A percentile compares a stretch with the other conserved stretches of the same genome.
These are phyloP conservation scores for Chaetomium fimeti DNA, from an alignment of 495 filamentous ascomycete species.

Conservation along the genomic window DNA sequence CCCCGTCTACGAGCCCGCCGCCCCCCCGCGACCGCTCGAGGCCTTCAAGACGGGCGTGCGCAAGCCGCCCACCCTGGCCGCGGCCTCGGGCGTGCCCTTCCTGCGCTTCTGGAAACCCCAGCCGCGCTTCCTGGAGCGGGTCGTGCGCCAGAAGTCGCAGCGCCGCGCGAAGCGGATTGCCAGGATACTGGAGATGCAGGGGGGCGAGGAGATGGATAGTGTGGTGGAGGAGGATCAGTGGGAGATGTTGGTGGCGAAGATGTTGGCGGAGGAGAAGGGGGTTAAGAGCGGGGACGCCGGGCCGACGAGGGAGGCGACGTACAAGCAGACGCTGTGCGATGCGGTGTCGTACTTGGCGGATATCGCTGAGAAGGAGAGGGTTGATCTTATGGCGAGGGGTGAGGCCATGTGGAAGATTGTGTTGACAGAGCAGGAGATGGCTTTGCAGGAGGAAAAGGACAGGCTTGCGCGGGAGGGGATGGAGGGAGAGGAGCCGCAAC, in stretches of 20 bases:
- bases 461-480: conserved; percentile 18
- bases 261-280: conserved; percentile 27
- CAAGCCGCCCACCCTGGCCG: conserved; percentile 58
- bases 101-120: conserved; percentile 71
- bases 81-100: conserved; percentile 61
- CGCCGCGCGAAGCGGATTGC: conserved; percentile 51
- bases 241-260: conserved; percentile 22
- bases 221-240: conserved; percentile 14
- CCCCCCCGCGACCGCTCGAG: conserved; percentile 46
- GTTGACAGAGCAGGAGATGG: conserved; percentile 45
- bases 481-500: conserved; percentile 1
- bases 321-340: conserved; percentile 3
- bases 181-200: conserved; percentile 17
- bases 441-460: conserved; percentile 41
- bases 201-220: conserved; percentile 12
- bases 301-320: conserved; percentile 18
- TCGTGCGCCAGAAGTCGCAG: conserved; percentile 54
- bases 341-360: conserved; percentile 22
- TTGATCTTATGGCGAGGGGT: conserved; percentile 40
- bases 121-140: conserved; percentile 53
- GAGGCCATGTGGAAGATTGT: conserved; percentile 51
- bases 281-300: conserved; percentile 24
- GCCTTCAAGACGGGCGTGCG: conserved; percentile 52
- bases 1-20: conserved; percentile 44
- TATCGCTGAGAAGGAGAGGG: conserved; percentile 24